Conservation (phyloP, 768 basidiomycete species). For the Pulveroboletus sp. region DNA sequence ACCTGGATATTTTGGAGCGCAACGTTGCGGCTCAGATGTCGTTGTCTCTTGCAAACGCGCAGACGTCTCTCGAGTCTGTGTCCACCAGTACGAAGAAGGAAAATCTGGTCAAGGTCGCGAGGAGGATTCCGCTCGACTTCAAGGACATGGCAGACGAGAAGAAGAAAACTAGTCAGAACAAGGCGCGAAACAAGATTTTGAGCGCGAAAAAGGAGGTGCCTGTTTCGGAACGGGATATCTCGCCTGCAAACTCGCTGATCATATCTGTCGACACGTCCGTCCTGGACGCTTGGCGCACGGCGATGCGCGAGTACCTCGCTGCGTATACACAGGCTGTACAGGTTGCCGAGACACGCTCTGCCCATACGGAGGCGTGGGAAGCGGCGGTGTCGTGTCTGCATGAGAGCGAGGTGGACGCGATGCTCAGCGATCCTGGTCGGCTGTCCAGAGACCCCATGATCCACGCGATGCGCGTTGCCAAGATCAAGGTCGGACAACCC, state of each 20-base stretch:
- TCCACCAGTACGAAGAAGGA: conserved; percentile 22
- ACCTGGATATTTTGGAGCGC: conserved; percentile 62
- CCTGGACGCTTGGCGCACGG: conserved; percentile 37
- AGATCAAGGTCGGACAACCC: conserved; percentile 51
- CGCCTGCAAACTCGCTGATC: conserved; percentile 19
- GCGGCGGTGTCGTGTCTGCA: conserved; percentile 54
- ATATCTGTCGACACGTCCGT: conserved; percentile 34
- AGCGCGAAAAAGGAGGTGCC: conserved; percentile 18
- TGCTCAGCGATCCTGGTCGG: conserved; percentile 28
- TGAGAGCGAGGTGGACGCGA: conserved; percentile 41
- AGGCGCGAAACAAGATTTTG: conserved; percentile 14
- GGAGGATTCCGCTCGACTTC: conserved; percentile 14
- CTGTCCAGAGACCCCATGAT: conserved; percentile 43
- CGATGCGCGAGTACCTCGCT: conserved; percentile 33
- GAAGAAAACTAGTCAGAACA: conserved; percentile 6
- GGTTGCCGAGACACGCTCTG: conserved; percentile 47
- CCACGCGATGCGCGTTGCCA: conserved; percentile 51
- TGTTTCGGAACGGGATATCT: conserved; percentile 26
- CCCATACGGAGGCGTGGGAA: conserved; percentile 61
- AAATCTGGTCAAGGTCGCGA: conserved; percentile 1
- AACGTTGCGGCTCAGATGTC: conserved; percentile 58
- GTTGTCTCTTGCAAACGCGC: conserved; percentile 34
- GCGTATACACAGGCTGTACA: conserved; percentile 40
- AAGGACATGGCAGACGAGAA: conserved; percentile 5
- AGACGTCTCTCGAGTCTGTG: conserved; percentile 28